Evolutionary conservation across 2,329 filamentous ascomycete genomes (phyloP), one percentile per base, ranked within the genome.

Genomic region (Pseudocercospora crystallina): DNA sequence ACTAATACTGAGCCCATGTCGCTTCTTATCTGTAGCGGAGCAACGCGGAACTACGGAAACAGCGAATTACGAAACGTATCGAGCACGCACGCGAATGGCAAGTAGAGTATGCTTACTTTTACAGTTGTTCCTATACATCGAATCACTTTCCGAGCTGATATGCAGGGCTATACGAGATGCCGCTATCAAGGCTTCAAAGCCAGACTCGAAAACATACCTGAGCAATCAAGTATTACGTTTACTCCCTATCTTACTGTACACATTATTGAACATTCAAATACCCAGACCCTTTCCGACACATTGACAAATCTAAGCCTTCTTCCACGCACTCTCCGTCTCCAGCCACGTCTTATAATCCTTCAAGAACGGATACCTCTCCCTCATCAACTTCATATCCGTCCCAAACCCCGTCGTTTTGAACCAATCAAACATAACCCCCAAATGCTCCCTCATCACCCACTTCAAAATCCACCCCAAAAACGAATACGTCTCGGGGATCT

Each of bases 331-430:
- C 53, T 76, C 73, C 62, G 72, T 69, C 62, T 68, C 65, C 55
- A 81, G 51, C 75, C 76, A 81, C 5, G 64, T 68, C 54, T 70
- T 71, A 51, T 80, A 77, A 45, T 75, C 68, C 61, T 73, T 72
- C 62, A 80, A 58, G 15, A 67, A 69, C 1, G 73, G 72, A 63
- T 80, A 69, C 53, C 71, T 63, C 52, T 66, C 66, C 63, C 64
- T 73, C 58, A 77, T 50, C 45, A 62, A 68, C 15, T 53, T 32
- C 45, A 81, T 69, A 61, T 81, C 73, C 5, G 70, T 75, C 7
- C 66, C 68, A 59, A 74, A 81, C 0, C 77, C 77, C 15, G 72
- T 69, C 7, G 71, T 67, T 40, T 65, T 65, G 51, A 80, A 80
- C 77, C 78, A 81, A n/a, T 67, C 51, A 31, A 67, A 62, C 66